Evolutionary conservation across 2,329 filamentous ascomycete genomes (phyloP).

Genomic region (Cordyceps fumosorosea): DNA sequence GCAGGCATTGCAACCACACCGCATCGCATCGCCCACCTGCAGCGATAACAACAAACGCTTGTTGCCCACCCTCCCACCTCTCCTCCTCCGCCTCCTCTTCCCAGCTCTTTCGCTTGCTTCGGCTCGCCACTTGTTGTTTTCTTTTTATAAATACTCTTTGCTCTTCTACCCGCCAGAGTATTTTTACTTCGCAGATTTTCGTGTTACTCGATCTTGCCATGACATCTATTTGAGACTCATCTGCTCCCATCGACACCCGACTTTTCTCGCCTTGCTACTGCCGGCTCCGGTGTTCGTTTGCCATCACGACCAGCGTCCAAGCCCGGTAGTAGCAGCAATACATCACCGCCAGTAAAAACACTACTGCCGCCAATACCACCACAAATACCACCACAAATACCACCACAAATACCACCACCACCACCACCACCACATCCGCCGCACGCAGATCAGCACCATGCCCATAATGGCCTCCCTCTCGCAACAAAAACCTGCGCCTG

Average conservation of each 20-base stretch:
- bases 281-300: not conserved
- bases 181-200: not conserved
- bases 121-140: not conserved
- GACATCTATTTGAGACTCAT: not conserved
- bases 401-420: not conserved
- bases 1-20: slow-evolving; percentile 4
- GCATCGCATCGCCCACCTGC: slow-evolving; percentile 1
- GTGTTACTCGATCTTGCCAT: not conserved
- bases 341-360: not conserved
- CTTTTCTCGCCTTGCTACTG: not conserved
- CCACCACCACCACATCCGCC: not conserved
- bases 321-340: not conserved
- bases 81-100: not conserved
- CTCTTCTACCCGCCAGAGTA: not conserved
- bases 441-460: not conserved
- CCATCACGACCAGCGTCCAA: not conserved
- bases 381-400: not conserved
- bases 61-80: not conserved
- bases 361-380: not conserved
- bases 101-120: not conserved
- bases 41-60: slow-evolving; percentile 2
- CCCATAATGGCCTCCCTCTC: slow-evolving; percentile 2
- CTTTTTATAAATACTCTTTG: not conserved
- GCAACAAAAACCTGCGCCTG: not conserved
- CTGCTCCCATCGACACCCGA: not conserved